Percentiles rank a stretch among this genome's conserved stretches.
phyloP scores from a whole-genome alignment of 1,284 basidiomycete genomes.

The Ceratobasidium sp. region DNA sequence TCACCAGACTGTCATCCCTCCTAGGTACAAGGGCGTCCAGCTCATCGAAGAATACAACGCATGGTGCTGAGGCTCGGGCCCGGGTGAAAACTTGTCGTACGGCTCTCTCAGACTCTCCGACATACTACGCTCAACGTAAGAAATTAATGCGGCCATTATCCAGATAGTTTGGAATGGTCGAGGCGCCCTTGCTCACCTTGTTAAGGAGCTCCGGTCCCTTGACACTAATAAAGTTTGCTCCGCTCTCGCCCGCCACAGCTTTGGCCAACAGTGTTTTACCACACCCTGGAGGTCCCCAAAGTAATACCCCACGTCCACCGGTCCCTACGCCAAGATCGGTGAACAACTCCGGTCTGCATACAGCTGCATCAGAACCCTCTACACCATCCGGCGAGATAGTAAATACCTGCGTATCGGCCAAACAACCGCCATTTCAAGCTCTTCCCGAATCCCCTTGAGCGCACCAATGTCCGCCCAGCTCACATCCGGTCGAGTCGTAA shows the following conservation, averaged over 20 bases:
- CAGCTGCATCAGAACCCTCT: not conserved
- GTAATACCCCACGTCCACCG: conserved; percentile 92
- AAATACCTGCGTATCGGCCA: conserved; percentile 75
- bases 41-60: conserved; percentile 96
- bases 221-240: conserved; percentile 96
- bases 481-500: conserved; percentile 94
- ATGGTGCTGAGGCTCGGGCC: conserved; percentile 85
- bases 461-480: conserved; percentile 97
- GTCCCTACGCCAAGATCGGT: conserved; percentile 47
- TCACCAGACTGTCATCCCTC: conserved; percentile 86
- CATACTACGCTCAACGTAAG: conserved; percentile 68
- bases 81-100: conserved; percentile 92
- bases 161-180: not conserved
- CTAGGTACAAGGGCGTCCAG: conserved; percentile 94
- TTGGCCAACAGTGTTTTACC: conserved; percentile 96
- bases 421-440: conserved; percentile 96
- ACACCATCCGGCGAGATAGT: not conserved
- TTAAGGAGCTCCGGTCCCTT: conserved; percentile 97
- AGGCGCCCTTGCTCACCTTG: conserved; percentile 64
- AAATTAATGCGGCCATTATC: not conserved
- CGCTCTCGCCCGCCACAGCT: conserved; percentile 93
- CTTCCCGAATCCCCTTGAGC: conserved; percentile 81
- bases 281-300: conserved; percentile 99
- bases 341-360: conserved; percentile 81
- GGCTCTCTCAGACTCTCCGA: conserved; percentile 95